phyloP scores from a whole-genome alignment of 208 protist genomes.

The Acanthamoeba royreba region DNA sequence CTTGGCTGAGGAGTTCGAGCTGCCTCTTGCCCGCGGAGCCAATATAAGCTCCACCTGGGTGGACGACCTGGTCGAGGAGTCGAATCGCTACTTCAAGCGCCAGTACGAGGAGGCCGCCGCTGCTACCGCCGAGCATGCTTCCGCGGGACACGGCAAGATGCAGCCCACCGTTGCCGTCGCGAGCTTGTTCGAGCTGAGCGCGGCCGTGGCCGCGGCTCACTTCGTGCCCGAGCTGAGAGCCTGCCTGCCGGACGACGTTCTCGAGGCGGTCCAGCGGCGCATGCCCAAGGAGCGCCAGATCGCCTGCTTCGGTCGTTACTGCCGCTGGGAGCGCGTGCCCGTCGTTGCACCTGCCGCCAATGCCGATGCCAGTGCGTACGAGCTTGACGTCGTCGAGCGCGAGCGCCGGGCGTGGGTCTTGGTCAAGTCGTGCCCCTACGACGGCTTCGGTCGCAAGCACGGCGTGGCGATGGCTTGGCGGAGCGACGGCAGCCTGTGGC shows the following conservation, averaged over 20 bases:
- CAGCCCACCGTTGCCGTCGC: neutral
- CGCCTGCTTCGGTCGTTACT: neutral
- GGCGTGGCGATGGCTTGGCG: neutral
- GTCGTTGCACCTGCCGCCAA: neutral
- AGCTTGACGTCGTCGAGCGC: neutral
- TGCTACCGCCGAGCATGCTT: too few species aligned
- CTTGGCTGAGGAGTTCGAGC: neutral
- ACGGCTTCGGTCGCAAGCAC: constrained; percentile 4
- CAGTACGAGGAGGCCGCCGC: neutral
- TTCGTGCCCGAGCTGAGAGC: neutral
- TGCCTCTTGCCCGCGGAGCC: neutral
- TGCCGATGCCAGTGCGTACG: neutral
- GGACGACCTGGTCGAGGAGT: constrained; percentile 28
- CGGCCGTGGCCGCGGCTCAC: neutral
- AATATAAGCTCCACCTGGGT: too few species aligned
- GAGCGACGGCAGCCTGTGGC: neutral
- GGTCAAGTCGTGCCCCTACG: constrained; percentile 19
- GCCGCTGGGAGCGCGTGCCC: neutral
- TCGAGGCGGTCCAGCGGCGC: neutral
- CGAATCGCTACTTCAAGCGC: constrained; percentile 30
- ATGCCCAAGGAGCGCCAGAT: constrained; percentile 34
- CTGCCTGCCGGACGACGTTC: constrained; percentile 1
- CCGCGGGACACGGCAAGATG: neutral
- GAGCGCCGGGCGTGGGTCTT: neutral
- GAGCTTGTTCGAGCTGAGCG: neutral